Base-by-base conservation (phyloP, 371 early-diverging fungal genomes). In the Syncephalastrum sp. region DNA sequence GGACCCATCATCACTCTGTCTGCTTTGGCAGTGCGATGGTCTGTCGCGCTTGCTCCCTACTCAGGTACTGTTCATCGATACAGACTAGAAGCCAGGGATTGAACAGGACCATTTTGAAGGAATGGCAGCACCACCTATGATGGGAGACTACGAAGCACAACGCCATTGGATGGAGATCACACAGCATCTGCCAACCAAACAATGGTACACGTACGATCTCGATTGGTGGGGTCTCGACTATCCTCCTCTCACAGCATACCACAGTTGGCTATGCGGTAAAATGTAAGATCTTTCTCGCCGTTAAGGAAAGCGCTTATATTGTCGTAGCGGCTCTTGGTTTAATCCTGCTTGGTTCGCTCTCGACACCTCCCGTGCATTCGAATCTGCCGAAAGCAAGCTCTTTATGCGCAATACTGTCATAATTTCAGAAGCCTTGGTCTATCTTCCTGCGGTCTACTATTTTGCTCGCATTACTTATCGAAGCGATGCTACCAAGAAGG, bases 81-180 rank as follows among this genome's bases (percentile, higher is more conserved):
- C 16, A 24, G 24, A 49, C 44, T 33, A 54, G 6, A 19, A 44
- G 12, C 5, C 10, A 24, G 47, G 12, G 25, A 38, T 19, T n/a
- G 23, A 42, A n/a, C 16, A 41, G 13, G 38, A 13, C 12, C 53
- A 19, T 12, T 6, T 14, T 38, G 5, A 16, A 77, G 76, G 72
- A 17, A 67, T 52, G 42, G 68, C 69, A 23, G 75, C 68, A 12
- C 88, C 91, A 4, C 98, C 96, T 12, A 68, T 90, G 65, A 91
- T 69, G 70, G 98, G 98, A 27, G 98, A 98, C 74, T 98, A 93
- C 74, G 97, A 98, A 64, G 97, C 98, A 4, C 98, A 98, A 65
- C 81, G 98, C 23, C 97, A 98, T 70, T 98, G 96, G 96, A 89
- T 98, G 88, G 96, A 97, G 69, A 72, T 97, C 33, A 95, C 97